Percentiles rank a stretch among this genome's conserved stretches.
These are phyloP conservation scores for Metroxylon sagu DNA, from an alignment of 176 grass and related monocot species.

Conservation along the genomic window DNA sequence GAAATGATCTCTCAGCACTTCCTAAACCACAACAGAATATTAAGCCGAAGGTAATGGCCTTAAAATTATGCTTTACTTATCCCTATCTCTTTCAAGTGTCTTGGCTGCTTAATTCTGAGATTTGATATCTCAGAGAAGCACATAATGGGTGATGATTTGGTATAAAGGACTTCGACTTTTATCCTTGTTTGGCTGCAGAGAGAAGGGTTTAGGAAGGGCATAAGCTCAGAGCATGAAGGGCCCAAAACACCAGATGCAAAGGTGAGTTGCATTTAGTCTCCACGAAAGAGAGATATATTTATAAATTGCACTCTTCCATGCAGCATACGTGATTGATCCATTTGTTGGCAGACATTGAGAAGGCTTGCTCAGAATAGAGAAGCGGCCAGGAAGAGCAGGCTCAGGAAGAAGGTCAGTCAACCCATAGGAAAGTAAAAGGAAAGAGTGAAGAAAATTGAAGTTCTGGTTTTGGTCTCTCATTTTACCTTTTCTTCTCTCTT, in stretches of 20 bases:
- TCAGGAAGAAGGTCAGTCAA: constrained; percentile 72
- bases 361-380: constrained; percentile 96
- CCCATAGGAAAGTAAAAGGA: constrained; percentile 4
- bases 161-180: no score
- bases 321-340: not conserved
- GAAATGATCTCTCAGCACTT: constrained; percentile 23
- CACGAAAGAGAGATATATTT: no score
- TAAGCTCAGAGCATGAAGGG: constrained; percentile 46
- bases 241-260: constrained; percentile 57
- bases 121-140: no score
- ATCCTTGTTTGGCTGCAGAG: constrained; percentile 24
- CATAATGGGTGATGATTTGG: no score
- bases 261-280: constrained; percentile 26
- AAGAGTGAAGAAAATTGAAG: not conserved
- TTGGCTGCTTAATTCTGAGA: no score
- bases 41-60: constrained; percentile 53
- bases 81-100: not conserved
- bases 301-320: no score
- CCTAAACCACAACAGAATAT: constrained; percentile 31
- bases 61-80: not conserved
- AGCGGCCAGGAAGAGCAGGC: constrained; percentile 87
- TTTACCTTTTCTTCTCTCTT: constrained; percentile 13
- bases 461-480: not conserved
- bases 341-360: constrained; percentile 50
- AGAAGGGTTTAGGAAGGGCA: constrained; percentile 56